Conservation (phyloP, 805 yeast genomes). For the Aciculoconidium aculeatum region DNA sequence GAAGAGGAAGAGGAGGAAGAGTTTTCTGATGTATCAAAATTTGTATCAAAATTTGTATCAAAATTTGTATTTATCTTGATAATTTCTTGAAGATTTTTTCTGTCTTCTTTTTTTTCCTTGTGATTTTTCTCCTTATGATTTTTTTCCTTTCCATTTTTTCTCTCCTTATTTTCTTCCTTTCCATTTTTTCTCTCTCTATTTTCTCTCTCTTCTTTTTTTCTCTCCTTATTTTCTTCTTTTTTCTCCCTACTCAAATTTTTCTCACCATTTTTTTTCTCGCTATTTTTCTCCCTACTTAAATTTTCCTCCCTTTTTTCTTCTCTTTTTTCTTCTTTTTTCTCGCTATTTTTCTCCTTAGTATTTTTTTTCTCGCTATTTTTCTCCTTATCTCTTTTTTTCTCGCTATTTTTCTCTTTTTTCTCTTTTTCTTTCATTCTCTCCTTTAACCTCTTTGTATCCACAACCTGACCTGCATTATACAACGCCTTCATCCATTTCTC, state of each 20-base stretch:
- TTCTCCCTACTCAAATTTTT: not conserved
- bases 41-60: too few species aligned
- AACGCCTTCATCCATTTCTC: conserved; percentile 63
- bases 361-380: not conserved
- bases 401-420: not conserved
- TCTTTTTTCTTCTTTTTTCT: not conserved
- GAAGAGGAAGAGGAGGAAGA: too few species aligned
- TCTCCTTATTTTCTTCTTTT: not conserved
- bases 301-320: not conserved
- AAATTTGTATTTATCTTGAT: too few species aligned
- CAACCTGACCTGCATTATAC: conserved; percentile 50
- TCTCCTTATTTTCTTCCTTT: conserved; percentile 1
- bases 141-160: conserved; percentile 1
- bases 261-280: conserved; percentile 1
- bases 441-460: conserved; percentile 17
- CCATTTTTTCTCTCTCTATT: not conserved
- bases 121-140: too few species aligned
- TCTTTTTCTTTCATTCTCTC: conserved; percentile 2
- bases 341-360: conserved; percentile 5
- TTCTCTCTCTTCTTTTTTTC: conserved; percentile 1
- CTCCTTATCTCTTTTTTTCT: conserved; percentile 1
- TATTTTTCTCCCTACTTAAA: not conserved
- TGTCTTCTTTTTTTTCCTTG: not conserved
- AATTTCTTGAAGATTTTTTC: not conserved
- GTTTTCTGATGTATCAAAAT: too few species aligned